Conservation (phyloP, 2,329 filamentous ascomycete species). For the Hymenotorrendiella dingleyae region DNA sequence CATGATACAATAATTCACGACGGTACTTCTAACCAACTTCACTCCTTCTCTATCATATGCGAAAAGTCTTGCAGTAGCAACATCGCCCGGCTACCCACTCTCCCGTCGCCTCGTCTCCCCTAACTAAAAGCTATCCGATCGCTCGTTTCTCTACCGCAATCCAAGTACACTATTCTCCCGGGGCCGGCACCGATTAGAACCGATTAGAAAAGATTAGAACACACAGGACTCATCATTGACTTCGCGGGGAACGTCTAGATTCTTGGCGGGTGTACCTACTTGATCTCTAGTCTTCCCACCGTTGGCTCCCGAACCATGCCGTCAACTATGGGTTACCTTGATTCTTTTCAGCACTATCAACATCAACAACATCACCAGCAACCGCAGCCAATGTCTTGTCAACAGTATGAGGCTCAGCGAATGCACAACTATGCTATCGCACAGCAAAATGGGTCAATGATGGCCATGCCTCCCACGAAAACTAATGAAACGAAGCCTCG, state of each 20-base stretch:
- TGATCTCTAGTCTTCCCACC: conserved; percentile 3
- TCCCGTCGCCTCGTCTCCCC: no score
- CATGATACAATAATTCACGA: no score
- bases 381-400: conserved; percentile 11
- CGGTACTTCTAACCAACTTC: no score
- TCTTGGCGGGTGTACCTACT: conserved; percentile 7
- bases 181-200: no score
- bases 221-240: background rate
- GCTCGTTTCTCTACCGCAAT: no score
- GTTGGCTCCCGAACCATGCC: conserved; percentile 12
- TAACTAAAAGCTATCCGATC: no score
- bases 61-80: no score
- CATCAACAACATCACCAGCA: conserved; percentile 20
- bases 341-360: conserved; percentile 19
- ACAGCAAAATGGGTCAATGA: conserved; percentile 30
- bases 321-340: conserved; percentile 27
- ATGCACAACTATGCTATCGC: conserved; percentile 17
- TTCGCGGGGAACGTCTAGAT: conserved; percentile 7
- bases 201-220: no score
- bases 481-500: conserved; percentile 30
- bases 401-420: conserved; percentile 19
- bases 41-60: no score
- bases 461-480: conserved; percentile 20
- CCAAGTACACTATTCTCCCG: no score
- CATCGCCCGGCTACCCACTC: no score